Base-by-base conservation (phyloP, 371 early-diverging fungal species). In the Conidiobolus incongruus region DNA sequence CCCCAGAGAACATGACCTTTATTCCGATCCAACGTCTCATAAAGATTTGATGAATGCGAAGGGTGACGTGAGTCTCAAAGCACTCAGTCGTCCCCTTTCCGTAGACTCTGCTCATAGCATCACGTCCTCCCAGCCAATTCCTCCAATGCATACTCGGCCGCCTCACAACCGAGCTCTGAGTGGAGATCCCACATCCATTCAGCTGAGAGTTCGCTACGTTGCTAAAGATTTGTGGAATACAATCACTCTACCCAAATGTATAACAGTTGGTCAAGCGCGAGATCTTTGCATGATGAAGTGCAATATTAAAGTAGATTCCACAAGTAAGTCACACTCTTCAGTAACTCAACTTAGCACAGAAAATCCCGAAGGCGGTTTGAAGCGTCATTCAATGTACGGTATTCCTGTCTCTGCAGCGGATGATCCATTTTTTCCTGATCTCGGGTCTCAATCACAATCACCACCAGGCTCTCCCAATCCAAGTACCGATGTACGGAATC, bases 221-320 rank as follows among this genome's bases (percentile, higher is more conserved):
- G 41, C 41, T 19, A 24, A 20, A n/a, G 41, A 41, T 19, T 29
- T 41, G 6, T 41, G 41, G 41, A 24, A 41, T 15, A 41, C 41
- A 15, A 17, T 41, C 4, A 16, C 30, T n/a, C 29, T 41, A 28
- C 41, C 26, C 13, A 41, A 24, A 8, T 15, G 12, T 17, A 29
- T 41, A n/a, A 41, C 41, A 5, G 41, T 41, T 7, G n/a, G 16
- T 17, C 41, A 41, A 20, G 41, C 31, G 6, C 23, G 41, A 30
- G 41, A 41, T 30, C 8, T 41, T 11, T 41, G 41, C 30, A 8
- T 41, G 16, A 12, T 41, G 4, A 24, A 20, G 15, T 41, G 41
- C 17, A 39, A 26, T 20, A 17, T 39, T 21, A 19, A 21, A 21
- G 13, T n/a, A n/a, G n/a, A 30, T 30, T 8, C 13, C 17, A n/a